Base-by-base conservation (phyloP, 805 yeast species). In the Saccharomycopsis lassenensis region DNA sequence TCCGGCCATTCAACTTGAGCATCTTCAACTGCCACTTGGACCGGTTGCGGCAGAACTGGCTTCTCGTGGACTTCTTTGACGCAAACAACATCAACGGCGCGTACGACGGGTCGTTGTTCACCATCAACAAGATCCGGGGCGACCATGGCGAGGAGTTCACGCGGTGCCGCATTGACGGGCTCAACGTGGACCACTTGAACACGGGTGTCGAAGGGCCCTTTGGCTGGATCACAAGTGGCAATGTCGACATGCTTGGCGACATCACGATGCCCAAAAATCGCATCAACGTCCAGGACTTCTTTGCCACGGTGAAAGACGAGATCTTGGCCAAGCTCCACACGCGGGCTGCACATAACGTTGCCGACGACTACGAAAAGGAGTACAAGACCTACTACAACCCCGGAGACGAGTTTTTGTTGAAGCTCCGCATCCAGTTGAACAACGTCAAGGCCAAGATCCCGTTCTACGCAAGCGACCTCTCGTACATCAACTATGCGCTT, bases 181-280 rank as follows among this genome's bases (percentile, higher is more conserved):
- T 91, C 37, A 77, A 75, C 51, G 70, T 91, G 25, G 94, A 89
- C 47, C 97, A 91, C 57, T 59, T 91, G 40, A 91, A 91, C 52
- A 72, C 83, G 1, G 97, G 96, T 0, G 69, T 83, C 39, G 76
- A 77, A 37, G 98, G 99, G 0, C 95, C 97, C 8, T 85, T 91
- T 57, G 96, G 97, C 5, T 91, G 99, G 99, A 89, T 91, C 38
- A 75, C 84, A 4, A 69, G 72, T 43, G 98, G 99, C 10, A 75
- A 75, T 35, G 97, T 89, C 16, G 96, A 91, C 56, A 78, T 91
- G 77, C 61, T 84, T 45, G 96, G 95, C 5, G 96, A 91, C 52
- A 74, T 89, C 12, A 72, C 77, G 67, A 75, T 86, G 2, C 93
- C 94, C 31, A 76, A 72, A 35, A 64, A 66, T 28, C 34, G 30